A percentile compares a stretch with the other conserved stretches of the same genome.
Conservation (phyloP, 179 eudicot genomes). For the Dionaea muscipula region DNA sequence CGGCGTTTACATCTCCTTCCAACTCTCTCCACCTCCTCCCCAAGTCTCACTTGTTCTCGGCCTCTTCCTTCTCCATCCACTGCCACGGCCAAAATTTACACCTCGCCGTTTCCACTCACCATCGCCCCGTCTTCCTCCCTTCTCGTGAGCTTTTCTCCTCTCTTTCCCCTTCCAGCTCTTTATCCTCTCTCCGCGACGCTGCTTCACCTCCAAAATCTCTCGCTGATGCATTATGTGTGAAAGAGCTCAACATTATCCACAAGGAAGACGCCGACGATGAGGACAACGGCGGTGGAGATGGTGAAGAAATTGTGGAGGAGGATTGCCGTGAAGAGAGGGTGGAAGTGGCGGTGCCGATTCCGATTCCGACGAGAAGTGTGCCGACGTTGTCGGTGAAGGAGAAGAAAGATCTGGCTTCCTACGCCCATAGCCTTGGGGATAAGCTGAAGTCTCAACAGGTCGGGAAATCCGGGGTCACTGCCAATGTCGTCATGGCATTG, state of each 20-base stretch:
- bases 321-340: neutral
- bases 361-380: constrained; percentile 11
- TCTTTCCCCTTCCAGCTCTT: constrained; percentile 2
- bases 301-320: constrained; percentile 1
- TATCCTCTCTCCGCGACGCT: neutral
- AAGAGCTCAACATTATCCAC: neutral
- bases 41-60: constrained; percentile 1
- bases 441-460: constrained; percentile 79
- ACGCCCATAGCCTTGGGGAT: constrained; percentile 66
- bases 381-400: constrained; percentile 60
- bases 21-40: neutral
- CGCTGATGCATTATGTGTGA: neutral
- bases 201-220: neutral
- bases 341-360: neutral
- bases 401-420: constrained; percentile 71
- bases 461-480: constrained; percentile 75
- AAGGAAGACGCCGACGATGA: constrained; percentile 5
- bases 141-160: constrained; percentile 9
- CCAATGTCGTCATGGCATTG: constrained; percentile 46
- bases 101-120: constrained; percentile 1
- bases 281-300: neutral
- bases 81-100: constrained; percentile 4
- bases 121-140: neutral
- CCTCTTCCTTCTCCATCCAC: neutral
- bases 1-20: neutral